Evolutionary conservation across 2,329 filamentous ascomycete genomes (phyloP), one percentile per base, ranked within the genome.

Genomic region (Huntiella omanensis): DNA sequence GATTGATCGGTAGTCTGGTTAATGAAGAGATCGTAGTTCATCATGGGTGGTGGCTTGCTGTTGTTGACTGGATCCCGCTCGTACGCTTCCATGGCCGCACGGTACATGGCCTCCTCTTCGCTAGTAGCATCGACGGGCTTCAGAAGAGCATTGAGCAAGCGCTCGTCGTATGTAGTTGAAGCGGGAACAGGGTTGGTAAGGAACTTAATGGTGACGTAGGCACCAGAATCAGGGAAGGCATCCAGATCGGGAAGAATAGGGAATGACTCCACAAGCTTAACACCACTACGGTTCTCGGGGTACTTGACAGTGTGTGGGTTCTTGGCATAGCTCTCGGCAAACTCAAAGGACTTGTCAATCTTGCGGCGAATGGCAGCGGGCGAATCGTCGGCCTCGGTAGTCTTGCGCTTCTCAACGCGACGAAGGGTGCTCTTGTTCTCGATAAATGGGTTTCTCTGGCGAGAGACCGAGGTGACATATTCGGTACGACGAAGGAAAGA

Each of bases 401-500:
- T 63, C 16, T 67, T 64, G n/a, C 48, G 48, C 40, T 49, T 70
- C 48, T 61, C 57, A 19, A 62, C 41, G 28, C 49, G 52, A 15
- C 40, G 40, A 12, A 41, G 33, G 7, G 15, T 35, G n/a, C 44
- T 43, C 16, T 48, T 43, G 5, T 43, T 49, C 17, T 62, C 64
- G 16, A 58, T 45, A 8, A 52, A 48, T 43, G 52, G 50, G 5
- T 53, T 37, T 22, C 45, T 47, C 4, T 46, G 47, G 19, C 74
- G 75, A 4, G 66, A 58, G 28, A 64, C 65, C 3, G 72, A 74
- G 8, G 83, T 83, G 57, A 94, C 95, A 64, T 96, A 96, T 62
- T 98, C 91, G 47, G 91, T 96, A 56, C 88, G 77, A 49, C 91
- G 84, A 54, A 98, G 73, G 71, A 98, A 98, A 52, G 85, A 94